phyloP scores from a whole-genome alignment of 2,329 filamentous ascomycete species.

The Rutstroemia sp. region DNA sequence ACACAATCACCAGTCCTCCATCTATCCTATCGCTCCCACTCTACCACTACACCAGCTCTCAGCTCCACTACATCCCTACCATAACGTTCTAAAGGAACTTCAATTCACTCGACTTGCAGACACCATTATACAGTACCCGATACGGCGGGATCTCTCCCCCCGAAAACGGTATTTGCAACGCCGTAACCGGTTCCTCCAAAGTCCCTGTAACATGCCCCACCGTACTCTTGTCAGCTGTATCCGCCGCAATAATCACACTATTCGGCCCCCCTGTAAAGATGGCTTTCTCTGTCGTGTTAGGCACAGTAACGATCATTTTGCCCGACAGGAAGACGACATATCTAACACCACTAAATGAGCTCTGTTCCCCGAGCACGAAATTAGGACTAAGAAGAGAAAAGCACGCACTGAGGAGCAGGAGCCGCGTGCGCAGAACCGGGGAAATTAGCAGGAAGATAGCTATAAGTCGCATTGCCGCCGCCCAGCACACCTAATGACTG shows the following conservation, averaged over 20 bases:
- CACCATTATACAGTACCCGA: not conserved
- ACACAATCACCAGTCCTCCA: no score
- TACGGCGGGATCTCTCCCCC: not conserved
- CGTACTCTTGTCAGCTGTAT: not conserved
- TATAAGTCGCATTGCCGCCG: not conserved
- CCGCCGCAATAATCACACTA: not conserved
- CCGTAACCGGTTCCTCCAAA: not conserved
- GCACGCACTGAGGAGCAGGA: not conserved
- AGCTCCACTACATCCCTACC: no score
- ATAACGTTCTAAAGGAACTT: not conserved
- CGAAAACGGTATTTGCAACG: not conserved
- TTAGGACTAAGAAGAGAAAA: not conserved
- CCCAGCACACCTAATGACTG: not conserved
- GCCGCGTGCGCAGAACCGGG: not conserved
- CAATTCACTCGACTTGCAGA: not conserved
- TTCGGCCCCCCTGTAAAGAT: not conserved
- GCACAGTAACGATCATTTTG: not conserved
- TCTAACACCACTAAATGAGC: not conserved
- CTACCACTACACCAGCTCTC: no score
- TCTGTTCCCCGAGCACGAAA: not conserved
- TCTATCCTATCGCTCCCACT: no score
- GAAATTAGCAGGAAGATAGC: not conserved
- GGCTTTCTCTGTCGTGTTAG: not conserved
- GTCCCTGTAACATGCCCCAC: not conserved
- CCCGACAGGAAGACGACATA: not conserved